Percentiles rank a stretch among this genome's conserved stretches.
These are phyloP conservation scores for Lachnellula arida DNA, from an alignment of 2,329 filamentous ascomycete genomes.

Conservation along the genomic window DNA sequence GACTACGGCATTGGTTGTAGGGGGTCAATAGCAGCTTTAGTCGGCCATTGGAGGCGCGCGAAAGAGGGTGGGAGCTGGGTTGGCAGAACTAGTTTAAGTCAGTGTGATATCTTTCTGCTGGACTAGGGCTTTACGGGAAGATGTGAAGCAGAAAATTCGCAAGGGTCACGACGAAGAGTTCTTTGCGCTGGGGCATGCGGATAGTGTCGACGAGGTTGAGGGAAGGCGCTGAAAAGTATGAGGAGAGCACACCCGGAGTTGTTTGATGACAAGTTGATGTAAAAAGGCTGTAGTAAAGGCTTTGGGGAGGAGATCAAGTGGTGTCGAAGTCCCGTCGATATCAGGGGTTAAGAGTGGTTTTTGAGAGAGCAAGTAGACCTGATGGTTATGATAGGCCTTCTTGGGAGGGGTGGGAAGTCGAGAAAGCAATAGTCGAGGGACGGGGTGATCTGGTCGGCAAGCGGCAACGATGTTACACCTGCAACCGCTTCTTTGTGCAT, in stretches of 20 bases:
- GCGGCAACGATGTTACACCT: constrained; percentile 1
- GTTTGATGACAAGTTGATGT: constrained; percentile 28
- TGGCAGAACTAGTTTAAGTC: constrained; percentile 58
- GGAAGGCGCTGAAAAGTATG: constrained; percentile 28
- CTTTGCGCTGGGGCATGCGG: constrained; percentile 26
- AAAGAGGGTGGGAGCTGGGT: constrained; percentile 62
- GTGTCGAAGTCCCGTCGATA: constrained; percentile 27
- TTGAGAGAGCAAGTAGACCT: constrained; percentile 36
- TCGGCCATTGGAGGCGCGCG: constrained; percentile 58
- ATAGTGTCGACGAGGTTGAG: constrained; percentile 31
- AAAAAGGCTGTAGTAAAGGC: constrained; percentile 25
- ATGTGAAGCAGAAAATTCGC: constrained; percentile 41
- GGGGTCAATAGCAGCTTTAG: constrained; percentile 56
- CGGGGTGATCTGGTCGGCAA: constrained; percentile 4
- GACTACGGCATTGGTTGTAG: constrained; percentile 70
- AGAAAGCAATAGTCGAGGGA: constrained; percentile 22
- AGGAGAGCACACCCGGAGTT: constrained; percentile 26
- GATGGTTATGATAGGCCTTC: constrained; percentile 47
- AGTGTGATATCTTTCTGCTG: constrained; percentile 65
- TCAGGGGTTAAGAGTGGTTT: constrained; percentile 28
- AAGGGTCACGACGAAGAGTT: constrained; percentile 22
- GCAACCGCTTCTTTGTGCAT: constrained; percentile 7
- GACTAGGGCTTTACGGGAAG: constrained; percentile 51
- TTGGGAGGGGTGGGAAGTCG: constrained; percentile 36
- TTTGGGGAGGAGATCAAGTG: constrained; percentile 29